These are phyloP conservation scores for Astrothelium subdiscretum DNA, from an alignment of 495 filamentous ascomycete genomes.

Conservation along the genomic window DNA sequence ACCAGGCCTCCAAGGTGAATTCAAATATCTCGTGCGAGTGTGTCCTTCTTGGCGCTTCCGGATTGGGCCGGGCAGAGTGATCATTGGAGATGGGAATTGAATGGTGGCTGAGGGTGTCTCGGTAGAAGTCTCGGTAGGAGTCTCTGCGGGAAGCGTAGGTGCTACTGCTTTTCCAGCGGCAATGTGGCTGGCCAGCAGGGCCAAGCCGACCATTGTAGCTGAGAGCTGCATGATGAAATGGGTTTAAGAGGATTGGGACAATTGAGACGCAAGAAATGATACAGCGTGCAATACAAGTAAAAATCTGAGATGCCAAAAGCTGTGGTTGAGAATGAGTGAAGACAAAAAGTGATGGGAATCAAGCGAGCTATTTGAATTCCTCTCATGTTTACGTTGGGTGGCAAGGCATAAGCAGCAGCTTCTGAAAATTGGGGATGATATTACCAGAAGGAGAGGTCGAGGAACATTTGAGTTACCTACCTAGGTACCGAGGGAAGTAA, in stretches of 20 bases:
- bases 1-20: too few species aligned
- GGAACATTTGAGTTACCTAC: too few species aligned
- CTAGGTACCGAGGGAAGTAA: too few species aligned
- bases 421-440: too few species aligned
- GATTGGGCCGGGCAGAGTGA: too few species aligned
- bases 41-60: too few species aligned
- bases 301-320: background rate
- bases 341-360: background rate
- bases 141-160: background rate
- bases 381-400: background rate
- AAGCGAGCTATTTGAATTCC: background rate
- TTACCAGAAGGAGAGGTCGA: too few species aligned
- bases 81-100: background rate
- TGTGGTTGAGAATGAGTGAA: background rate
- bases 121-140: background rate
- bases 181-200: background rate
- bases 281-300: background rate
- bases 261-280: background rate
- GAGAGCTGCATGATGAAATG: background rate
- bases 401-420: background rate
- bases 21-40: too few species aligned
- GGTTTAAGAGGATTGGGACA: background rate
- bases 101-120: background rate
- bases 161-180: background rate
- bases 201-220: background rate